These are phyloP conservation scores for Brassica carinata DNA, from an alignment of 345 rosid genomes.

Conservation along the genomic window DNA sequence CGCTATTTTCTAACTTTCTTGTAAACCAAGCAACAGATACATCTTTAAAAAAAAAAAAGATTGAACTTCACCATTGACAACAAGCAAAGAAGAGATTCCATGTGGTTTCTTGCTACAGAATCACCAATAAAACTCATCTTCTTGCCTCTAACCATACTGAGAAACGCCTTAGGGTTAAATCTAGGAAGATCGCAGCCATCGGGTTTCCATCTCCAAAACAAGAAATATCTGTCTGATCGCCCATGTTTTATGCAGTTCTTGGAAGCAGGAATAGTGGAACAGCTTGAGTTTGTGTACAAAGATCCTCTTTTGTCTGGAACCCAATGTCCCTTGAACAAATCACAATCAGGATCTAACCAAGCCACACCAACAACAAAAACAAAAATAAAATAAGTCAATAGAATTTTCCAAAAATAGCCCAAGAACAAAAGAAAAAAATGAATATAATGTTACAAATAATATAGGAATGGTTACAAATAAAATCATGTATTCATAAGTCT, in stretches of 20 bases:
- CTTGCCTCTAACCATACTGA: conserved; percentile 61
- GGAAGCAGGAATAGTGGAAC: conserved; percentile 71
- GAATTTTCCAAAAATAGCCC: background rate
- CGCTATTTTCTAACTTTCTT: conserved; percentile 14
- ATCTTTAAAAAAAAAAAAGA: background rate
- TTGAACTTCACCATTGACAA: conserved; percentile 57
- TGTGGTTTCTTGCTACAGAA: conserved; percentile 84
- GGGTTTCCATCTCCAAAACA: conserved; percentile 96
- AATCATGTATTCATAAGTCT: background rate
- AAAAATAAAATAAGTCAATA: background rate
- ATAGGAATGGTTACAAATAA: background rate
- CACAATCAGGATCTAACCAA: conserved; percentile 49
- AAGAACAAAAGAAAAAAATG: background rate
- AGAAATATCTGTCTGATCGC: conserved; percentile 60
- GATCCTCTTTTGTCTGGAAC: conserved; percentile 54
- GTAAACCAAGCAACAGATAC: conserved; percentile 13
- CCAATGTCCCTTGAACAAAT: conserved; percentile 72
- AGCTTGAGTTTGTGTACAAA: conserved; percentile 65
- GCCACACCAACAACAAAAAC: background rate
- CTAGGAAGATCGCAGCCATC: conserved; percentile 64
- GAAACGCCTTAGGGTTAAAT: conserved; percentile 59
- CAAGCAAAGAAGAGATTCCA: conserved; percentile 86
- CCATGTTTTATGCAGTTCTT: conserved; percentile 78
- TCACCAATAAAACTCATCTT: conserved; percentile 83
- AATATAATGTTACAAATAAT: background rate